Evolutionary conservation across 179 eudicot genomes (phyloP), one percentile per base, ranked within the genome.

Genomic region (Silene noctiflora): DNA sequence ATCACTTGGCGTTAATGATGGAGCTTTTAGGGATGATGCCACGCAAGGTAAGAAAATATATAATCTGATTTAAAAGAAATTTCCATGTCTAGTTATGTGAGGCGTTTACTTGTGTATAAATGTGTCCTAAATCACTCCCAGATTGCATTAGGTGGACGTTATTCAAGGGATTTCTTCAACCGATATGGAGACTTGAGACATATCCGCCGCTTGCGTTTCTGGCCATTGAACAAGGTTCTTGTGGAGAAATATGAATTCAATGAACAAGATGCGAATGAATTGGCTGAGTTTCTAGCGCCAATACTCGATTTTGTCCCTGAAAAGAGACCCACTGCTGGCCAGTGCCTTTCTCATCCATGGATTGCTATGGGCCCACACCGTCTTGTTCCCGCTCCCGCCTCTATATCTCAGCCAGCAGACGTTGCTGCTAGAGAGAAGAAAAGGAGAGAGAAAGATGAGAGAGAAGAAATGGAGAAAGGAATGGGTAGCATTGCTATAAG

Each of bases 11-110:
- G 48, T 76, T 94, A 78, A 94, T 94, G 98, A 94, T 94, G 98
- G 98, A 94, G 85, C 96, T 92, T 84, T 80, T 92, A 21, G 98
- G 98, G 48, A 89, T 84, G 97, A 94, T 94, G 97, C 98, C 97
- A 2, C 96, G 98, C 58, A 94, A 94, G 91, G 97, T 94, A 81
- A 79, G 84, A 75, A 62, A 22, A 51, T 46, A 33, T 58, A 19
- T 46, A 22, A 44, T 4, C 33, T 13, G 1, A 14, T 31, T 17
- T 27, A 4, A 65, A 33, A 17, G 4, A 35, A 33, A n/a, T 14
- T 31, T 66, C n/a, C 48, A 13, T 48, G n/a, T 48, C 4, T 70
- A 22, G 53, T 24, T 21, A 69, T 48, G 9, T 61, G 13, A 61
- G 60, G 75, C 44, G 9, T 66, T 70, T 20, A 73, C 72, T 42